Base-by-base conservation (phyloP, 495 filamentous ascomycete species). In the Polyplosphaeria fusca region DNA sequence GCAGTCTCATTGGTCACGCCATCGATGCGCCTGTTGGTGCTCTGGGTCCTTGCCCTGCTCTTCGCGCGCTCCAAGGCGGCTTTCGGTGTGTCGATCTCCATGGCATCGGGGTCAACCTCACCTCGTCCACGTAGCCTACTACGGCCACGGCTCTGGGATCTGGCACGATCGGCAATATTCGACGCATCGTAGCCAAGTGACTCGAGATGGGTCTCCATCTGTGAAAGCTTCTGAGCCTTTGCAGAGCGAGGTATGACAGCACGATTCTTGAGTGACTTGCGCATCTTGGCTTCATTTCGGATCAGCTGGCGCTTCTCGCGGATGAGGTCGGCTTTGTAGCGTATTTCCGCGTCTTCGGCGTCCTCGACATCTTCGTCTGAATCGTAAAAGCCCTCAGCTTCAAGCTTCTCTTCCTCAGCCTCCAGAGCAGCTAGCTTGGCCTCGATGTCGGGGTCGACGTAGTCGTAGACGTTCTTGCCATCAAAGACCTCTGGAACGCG, bases 401-500 rank as follows among this genome's bases (percentile, higher is more conserved):
- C 83, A 2, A 97, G 79, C 49, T 84, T 83, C 73, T 96, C 91
- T 66, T 98, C 93, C 66, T 98, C 93, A 52, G 89, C 91, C 70
- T 98, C 93, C 32, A 98, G 78, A 40, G 90, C 89, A 24, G 84
- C 84, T 35, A 98, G 79, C 74, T 92, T 96, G 55, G 80, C 78
- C 63, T 95, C 93, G 71, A 98, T 97, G 54, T 98, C 93, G 0
- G 93, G 91, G 63, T 97, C 93, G 68, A 97, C 84, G 69, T 86
- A 98, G 70, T 98, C 93, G 76, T 89, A 90, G 27, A 98, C 88
- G 73, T 98, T 97, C 78, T 88, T 89, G 68, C 93, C 93, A 63
- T 96, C 84, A 74, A 87, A 86, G 37, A 92, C 77, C 70, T 98
- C 94, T 23, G 94, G 94, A 12, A 96, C 86, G 72, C 87, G 92